phyloP scores from a whole-genome alignment of 129 eudicot species.

The Escallonia herrerae region DNA sequence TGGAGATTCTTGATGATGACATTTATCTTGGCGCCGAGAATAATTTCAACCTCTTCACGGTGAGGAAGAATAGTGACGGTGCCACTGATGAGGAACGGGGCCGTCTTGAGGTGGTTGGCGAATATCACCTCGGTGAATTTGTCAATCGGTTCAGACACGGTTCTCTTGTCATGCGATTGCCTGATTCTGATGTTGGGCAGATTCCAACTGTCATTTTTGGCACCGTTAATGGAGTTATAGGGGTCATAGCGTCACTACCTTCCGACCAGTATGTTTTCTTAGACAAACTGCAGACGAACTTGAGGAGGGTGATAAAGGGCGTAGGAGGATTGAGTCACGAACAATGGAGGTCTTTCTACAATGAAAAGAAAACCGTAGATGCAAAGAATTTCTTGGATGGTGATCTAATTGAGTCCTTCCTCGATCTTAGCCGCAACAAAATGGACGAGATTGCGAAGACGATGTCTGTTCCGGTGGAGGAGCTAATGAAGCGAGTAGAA shows the following conservation, averaged over 20 bases:
- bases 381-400: constrained; percentile 83
- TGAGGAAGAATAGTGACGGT: constrained; percentile 89
- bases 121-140: constrained; percentile 91
- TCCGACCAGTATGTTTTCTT: constrained; percentile 67
- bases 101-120: constrained; percentile 90
- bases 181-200: constrained; percentile 86
- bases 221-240: constrained; percentile 84
- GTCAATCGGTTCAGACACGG: constrained; percentile 85
- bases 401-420: constrained; percentile 88
- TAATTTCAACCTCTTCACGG: constrained; percentile 83
- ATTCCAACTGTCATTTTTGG: constrained; percentile 84
- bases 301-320: constrained; percentile 81
- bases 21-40: constrained; percentile 89
- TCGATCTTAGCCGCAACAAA: constrained; percentile 64
- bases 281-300: constrained; percentile 70
- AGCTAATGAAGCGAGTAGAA: constrained; percentile 89
- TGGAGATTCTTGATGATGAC: constrained; percentile 85
- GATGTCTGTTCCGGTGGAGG: constrained; percentile 82
- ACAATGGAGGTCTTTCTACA: constrained; percentile 94
- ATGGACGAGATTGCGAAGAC: constrained; percentile 76
- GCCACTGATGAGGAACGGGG: constrained; percentile 96
- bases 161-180: constrained; percentile 90
- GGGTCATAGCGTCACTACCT: constrained; percentile 89
- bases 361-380: constrained; percentile 85
- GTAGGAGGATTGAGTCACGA: constrained; percentile 95